Evolutionary conservation across 2,329 filamentous ascomycete species (phyloP).

Genomic region (Diaporthe caulivora): DNA sequence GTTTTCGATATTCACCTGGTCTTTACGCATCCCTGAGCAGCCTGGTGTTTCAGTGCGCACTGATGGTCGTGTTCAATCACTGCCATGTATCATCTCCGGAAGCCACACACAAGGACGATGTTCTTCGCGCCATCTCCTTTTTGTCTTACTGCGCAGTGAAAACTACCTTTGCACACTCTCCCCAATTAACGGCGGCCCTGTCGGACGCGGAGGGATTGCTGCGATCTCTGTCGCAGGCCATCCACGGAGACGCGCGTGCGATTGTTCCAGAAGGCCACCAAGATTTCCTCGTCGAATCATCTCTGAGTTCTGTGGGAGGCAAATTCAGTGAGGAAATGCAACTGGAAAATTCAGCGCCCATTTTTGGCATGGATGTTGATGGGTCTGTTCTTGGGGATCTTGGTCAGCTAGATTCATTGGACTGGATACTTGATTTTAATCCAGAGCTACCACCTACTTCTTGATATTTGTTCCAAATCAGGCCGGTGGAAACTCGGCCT

Average conservation of each 20-base stretch:
- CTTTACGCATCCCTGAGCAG: neutral
- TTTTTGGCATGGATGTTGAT: constrained; percentile 8
- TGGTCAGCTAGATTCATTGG: constrained; percentile 6
- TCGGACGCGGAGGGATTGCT: constrained; percentile 13
- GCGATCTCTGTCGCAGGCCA: constrained; percentile 4
- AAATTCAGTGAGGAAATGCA: neutral
- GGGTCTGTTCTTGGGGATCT: neutral
- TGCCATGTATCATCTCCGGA: constrained; percentile 1
- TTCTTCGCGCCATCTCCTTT: neutral
- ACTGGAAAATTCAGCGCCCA: neutral
- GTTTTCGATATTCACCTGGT: neutral
- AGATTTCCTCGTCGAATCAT: neutral
- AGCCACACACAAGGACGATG: neutral
- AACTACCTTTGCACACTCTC: neutral
- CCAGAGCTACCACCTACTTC: neutral
- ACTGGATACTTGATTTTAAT: constrained; percentile 6
- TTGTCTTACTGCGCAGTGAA: neutral
- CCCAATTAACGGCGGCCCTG: neutral
- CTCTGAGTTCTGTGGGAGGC: neutral
- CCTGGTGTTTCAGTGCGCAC: constrained; percentile 17
- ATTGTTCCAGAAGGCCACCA: neutral
- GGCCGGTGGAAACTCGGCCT: no score
- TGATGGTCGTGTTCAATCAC: constrained; percentile 17
- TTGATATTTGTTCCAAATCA: neutral
- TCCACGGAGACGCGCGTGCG: neutral